phyloP scores from a whole-genome alignment of 805 yeast species.

The Candida taoyuanica region DNA sequence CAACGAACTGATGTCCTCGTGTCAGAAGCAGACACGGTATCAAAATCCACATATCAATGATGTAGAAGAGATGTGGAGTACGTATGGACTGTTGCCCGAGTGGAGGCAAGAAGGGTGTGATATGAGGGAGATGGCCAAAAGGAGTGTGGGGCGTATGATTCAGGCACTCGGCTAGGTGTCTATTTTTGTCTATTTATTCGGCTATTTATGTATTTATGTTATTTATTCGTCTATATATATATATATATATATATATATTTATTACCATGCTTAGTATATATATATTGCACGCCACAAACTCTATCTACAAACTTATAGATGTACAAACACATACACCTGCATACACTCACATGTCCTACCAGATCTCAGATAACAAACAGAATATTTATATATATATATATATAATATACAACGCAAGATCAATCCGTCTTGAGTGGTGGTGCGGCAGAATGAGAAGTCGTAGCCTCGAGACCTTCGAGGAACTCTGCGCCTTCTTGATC shows the following conservation, averaged over 20 bases:
- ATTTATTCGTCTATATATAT: too few species aligned
- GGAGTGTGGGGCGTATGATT: constrained; percentile 3
- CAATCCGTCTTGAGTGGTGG: constrained; percentile 4
- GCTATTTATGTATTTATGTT: constrained; percentile 1
- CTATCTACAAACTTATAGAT: too few species aligned
- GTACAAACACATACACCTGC: too few species aligned
- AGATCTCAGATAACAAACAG: too few species aligned
- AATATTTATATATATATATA: not conserved
- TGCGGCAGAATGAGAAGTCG: constrained; percentile 5
- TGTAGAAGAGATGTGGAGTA: constrained; percentile 11
- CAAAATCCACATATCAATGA: constrained; percentile 4
- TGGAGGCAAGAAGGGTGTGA: constrained; percentile 1
- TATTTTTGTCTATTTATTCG: constrained; percentile 3
- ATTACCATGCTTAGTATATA: too few species aligned
- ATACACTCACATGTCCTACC: too few species aligned
- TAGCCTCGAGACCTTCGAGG: constrained; percentile 10
- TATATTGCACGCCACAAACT: too few species aligned
- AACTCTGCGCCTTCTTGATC: constrained; percentile 18
- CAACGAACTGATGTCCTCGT: constrained; percentile 1
- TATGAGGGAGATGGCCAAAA: constrained; percentile 1
- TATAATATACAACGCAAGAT: not conserved
- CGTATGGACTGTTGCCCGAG: constrained; percentile 1
- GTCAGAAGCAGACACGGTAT: constrained; percentile 7
- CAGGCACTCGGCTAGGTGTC: constrained; percentile 3
- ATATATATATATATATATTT: too few species aligned